Percentiles rank a stretch among this genome's conserved stretches.
phyloP scores from a whole-genome alignment of 106 monocot genomes.

The Allium fistulosum region DNA sequence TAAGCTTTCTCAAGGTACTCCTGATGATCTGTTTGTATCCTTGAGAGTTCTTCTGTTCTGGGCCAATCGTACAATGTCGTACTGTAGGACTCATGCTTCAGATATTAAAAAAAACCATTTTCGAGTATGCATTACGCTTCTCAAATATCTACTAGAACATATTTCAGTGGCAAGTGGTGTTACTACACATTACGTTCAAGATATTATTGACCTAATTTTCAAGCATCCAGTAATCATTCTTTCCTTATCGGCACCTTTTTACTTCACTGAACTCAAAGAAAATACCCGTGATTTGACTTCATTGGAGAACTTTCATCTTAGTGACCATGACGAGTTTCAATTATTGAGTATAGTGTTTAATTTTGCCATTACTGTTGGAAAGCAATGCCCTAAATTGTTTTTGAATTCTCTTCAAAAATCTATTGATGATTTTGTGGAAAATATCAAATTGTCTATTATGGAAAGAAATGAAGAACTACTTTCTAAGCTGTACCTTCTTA shows the following conservation, averaged over 20 bases:
- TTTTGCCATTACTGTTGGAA: conserved; percentile 17
- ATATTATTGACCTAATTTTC: conserved; percentile 47
- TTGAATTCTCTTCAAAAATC: conserved; percentile 24
- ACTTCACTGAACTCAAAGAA: conserved; percentile 9
- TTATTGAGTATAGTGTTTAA: conserved; percentile 37
- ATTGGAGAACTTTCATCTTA: conserved; percentile 32
- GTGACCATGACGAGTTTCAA: conserved; percentile 34
- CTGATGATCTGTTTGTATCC: conserved; percentile 25
- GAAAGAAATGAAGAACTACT: conserved; percentile 24
- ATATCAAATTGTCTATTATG: conserved; percentile 28
- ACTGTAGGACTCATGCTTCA: conserved; percentile 28
- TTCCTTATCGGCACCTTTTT: conserved; percentile 37
- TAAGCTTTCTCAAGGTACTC: conserved; percentile 37
- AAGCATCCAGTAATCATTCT: conserved; percentile 55
- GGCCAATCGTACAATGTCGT: conserved; percentile 42
- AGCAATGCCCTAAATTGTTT: conserved; percentile 7
- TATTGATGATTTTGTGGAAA: conserved; percentile 35
- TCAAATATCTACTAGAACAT: conserved; percentile 41
- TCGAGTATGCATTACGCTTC: conserved; percentile 33
- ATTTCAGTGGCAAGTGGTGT: conserved; percentile 16
- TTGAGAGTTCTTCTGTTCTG: conserved; percentile 65
- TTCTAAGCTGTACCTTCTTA: conserved; percentile 43
- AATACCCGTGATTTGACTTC: conserved; percentile 14
- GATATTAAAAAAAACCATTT: conserved; percentile 33
- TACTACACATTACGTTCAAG: conserved; percentile 15